Conservation (phyloP, 2,329 filamentous ascomycete species). For the Xylaria hypoxylon region DNA sequence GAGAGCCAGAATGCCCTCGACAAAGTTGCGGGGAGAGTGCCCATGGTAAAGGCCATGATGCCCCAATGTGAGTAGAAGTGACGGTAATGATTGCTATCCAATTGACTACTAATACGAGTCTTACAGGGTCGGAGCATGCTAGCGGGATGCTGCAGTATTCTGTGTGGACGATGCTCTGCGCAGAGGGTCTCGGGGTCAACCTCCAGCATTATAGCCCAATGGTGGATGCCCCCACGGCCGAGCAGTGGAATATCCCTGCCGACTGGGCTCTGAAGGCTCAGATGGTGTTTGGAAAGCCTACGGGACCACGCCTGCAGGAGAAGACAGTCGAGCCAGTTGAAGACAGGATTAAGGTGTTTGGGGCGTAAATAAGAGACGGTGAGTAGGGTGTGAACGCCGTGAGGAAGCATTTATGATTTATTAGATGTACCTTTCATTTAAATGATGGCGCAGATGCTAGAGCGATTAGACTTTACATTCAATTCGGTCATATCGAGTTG, state of each 20-base stretch:
- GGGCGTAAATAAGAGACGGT: slow-evolving; percentile 6
- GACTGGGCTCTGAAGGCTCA: slow-evolving; percentile 33
- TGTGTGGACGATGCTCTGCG: slow-evolving; percentile 34
- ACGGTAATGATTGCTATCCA: neutral
- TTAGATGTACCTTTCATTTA: neutral
- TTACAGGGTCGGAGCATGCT: slow-evolving; percentile 31
- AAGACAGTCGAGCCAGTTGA: slow-evolving; percentile 29
- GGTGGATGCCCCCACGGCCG: slow-evolving; percentile 25
- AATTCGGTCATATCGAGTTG: neutral
- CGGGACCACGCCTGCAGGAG: slow-evolving; percentile 10
- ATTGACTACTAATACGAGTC: neutral
- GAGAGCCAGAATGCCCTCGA: slow-evolving; percentile 33
- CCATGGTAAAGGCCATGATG: slow-evolving; percentile 29
- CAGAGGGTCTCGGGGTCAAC: slow-evolving; percentile 29
- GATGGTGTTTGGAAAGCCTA: slow-evolving; percentile 35
- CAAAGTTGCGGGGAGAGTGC: neutral
- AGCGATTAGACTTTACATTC: neutral
- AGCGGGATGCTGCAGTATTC: slow-evolving; percentile 33
- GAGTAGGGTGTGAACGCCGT: neutral
- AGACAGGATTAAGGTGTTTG: slow-evolving; percentile 25
- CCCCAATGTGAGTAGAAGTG: slow-evolving; percentile 29
- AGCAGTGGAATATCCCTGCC: slow-evolving; percentile 31
- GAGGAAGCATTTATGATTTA: neutral
- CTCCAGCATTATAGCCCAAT: slow-evolving; percentile 31
- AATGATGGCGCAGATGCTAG: neutral